Percentiles rank a stretch among this genome's conserved stretches.
These are phyloP conservation scores for Capsicum baccatum DNA, from an alignment of 257 asterid genomes.

Conservation along the genomic window DNA sequence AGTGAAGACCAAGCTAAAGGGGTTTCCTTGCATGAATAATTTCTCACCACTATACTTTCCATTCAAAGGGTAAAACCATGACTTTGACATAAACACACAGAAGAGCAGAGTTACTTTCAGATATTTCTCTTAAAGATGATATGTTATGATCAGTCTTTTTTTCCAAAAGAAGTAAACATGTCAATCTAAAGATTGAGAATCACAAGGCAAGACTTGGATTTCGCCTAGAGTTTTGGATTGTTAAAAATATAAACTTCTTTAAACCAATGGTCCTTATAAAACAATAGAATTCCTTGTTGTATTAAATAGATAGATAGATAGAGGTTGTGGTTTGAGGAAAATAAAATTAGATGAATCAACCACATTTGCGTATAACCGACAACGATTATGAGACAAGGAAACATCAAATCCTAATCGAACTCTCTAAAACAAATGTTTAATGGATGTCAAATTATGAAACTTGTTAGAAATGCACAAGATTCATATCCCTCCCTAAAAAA, in stretches of 20 bases:
- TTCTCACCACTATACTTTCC: background rate
- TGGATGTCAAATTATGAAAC: too few species aligned
- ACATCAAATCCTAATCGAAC: too few species aligned
- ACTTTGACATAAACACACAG: slow-evolving; percentile 23
- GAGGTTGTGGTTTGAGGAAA: background rate
- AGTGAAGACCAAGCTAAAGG: background rate
- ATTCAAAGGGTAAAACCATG: background rate
- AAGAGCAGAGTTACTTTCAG: background rate
- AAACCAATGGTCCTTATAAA: background rate
- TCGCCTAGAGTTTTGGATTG: background rate
- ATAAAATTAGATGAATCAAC: background rate
- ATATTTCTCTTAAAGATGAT: slow-evolving; percentile 20
- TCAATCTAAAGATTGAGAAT: background rate
- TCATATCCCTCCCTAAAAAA: too few species aligned
- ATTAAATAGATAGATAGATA: background rate
- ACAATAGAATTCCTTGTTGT: background rate
- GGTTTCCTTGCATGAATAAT: background rate
- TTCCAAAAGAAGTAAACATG: background rate
- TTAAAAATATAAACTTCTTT: background rate
- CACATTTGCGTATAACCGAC: background rate
- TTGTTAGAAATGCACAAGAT: too few species aligned
- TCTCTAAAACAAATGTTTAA: too few species aligned
- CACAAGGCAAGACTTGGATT: background rate
- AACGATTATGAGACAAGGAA: too few species aligned
- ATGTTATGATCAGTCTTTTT: background rate